phyloP scores from a whole-genome alignment of 345 rosid species.

The Erucastrum elatum region DNA sequence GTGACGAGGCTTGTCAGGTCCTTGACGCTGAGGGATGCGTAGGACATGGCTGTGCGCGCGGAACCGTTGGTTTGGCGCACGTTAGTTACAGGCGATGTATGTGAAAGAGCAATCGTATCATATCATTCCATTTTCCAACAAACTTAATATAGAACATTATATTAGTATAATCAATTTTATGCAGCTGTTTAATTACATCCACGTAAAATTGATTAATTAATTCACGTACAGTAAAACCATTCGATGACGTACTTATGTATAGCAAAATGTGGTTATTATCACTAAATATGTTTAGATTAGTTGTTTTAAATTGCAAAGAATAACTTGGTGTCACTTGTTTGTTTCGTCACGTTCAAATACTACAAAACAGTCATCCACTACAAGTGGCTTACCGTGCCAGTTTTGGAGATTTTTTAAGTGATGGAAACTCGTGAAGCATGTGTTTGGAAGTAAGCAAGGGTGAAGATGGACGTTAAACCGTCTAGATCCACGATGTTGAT shows the following conservation, averaged over 20 bases:
- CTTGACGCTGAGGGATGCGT: slow-evolving; percentile 44
- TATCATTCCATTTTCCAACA: background rate
- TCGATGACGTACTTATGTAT: background rate
- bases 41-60: slow-evolving; percentile 32
- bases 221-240: background rate
- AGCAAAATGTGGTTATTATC: no score
- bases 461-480: background rate
- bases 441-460: background rate
- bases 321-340: background rate
- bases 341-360: background rate
- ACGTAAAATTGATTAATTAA: background rate
- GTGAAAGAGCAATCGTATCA: background rate
- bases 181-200: background rate
- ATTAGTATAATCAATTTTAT: background rate
- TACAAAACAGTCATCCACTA: background rate
- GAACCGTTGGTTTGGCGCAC: slow-evolving; percentile 4
- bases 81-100: background rate
- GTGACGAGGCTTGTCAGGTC: slow-evolving; percentile 40
- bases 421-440: background rate
- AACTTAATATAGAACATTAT: background rate
- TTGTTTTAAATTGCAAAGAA: background rate
- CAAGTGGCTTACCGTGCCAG: background rate
- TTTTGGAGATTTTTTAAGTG: background rate
- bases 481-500: background rate
- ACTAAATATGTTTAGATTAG: background rate